Percentiles rank a stretch among this genome's conserved stretches.
Conservation (phyloP, 768 basidiomycete genomes). For the Crassisporium funariophilum region DNA sequence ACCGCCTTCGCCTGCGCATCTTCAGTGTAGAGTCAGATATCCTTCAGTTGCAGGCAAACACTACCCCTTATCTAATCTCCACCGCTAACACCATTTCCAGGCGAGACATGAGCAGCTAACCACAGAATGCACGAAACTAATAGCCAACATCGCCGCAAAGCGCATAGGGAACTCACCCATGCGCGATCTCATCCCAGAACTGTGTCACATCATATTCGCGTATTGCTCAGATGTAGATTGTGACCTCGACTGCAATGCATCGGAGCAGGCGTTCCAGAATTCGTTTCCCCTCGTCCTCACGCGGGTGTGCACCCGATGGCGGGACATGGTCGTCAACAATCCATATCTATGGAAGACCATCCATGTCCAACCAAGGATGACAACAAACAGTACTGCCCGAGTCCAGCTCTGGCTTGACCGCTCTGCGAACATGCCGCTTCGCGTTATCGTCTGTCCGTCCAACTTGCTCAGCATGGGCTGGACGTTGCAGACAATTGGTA, state of each 20-base stretch:
- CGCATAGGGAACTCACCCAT: conserved; percentile 16
- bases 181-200: conserved; percentile 20
- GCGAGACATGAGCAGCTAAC: too few species aligned
- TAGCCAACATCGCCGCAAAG: conserved; percentile 18
- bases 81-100: not conserved
- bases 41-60: too few species aligned
- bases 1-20: too few species aligned
- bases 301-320: conserved; percentile 24
- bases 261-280: conserved; percentile 1
- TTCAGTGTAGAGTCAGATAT: too few species aligned
- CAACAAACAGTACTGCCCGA: conserved; percentile 2
- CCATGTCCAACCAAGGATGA: conserved; percentile 16
- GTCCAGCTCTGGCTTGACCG: conserved; percentile 18
- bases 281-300: conserved; percentile 15
- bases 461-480: not conserved
- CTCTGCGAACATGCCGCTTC: conserved; percentile 17
- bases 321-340: conserved; percentile 17
- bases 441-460: conserved; percentile 16
- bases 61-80: conserved; percentile 4
- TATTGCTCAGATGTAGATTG: conserved; percentile 15
- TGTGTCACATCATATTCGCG: conserved; percentile 22
- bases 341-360: conserved; percentile 21
- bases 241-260: conserved; percentile 8
- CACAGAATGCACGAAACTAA: conserved; percentile 14
- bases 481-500: conserved; percentile 7